These are phyloP conservation scores for Sporobolomyces roseus DNA, from an alignment of 768 basidiomycete genomes.

Conservation along the genomic window DNA sequence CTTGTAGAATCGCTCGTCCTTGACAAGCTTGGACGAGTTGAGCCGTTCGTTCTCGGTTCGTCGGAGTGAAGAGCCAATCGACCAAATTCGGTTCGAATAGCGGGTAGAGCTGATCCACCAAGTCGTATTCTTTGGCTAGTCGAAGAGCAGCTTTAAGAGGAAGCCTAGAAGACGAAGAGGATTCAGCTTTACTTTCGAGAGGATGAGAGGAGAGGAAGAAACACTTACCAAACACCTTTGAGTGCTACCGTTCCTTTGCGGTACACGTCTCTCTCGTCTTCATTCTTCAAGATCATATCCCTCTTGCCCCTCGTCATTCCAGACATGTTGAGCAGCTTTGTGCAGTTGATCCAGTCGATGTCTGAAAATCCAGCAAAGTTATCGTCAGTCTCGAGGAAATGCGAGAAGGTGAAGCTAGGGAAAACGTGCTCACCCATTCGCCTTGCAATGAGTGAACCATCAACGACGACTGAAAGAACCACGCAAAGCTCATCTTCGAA, in stretches of 20 bases:
- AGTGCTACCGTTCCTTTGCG: constrained; percentile 14
- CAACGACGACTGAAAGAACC: constrained; percentile 22
- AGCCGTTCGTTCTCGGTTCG: constrained; percentile 18
- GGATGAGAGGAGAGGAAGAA: no score
- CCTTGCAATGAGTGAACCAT: constrained; percentile 19
- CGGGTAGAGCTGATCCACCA: constrained; percentile 20
- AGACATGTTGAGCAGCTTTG: constrained; percentile 33
- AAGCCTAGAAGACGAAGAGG: no score
- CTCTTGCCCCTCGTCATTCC: constrained; percentile 28
- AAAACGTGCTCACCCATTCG: constrained; percentile 9
- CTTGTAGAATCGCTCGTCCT: neutral
- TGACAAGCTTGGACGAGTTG: constrained; percentile 19
- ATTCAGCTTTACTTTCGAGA: no score
- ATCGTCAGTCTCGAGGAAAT: no score
- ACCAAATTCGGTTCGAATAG: constrained; percentile 21
- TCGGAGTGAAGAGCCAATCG: constrained; percentile 3
- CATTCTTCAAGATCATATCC: constrained; percentile 31
- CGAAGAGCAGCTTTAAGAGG: constrained; percentile 13
- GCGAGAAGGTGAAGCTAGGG: neutral
- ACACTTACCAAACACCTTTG: constrained; percentile 41
- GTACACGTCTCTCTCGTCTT: constrained; percentile 5
- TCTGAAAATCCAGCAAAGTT: neutral
- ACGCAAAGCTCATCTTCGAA: constrained; percentile 38
- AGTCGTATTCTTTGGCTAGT: constrained; percentile 2
- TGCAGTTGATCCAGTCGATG: constrained; percentile 35